Percentiles rank a stretch among this genome's conserved stretches.
These are phyloP conservation scores for Sporothrix brasiliensis DNA, from an alignment of 2,329 filamentous ascomycete species.

Conservation along the genomic window DNA sequence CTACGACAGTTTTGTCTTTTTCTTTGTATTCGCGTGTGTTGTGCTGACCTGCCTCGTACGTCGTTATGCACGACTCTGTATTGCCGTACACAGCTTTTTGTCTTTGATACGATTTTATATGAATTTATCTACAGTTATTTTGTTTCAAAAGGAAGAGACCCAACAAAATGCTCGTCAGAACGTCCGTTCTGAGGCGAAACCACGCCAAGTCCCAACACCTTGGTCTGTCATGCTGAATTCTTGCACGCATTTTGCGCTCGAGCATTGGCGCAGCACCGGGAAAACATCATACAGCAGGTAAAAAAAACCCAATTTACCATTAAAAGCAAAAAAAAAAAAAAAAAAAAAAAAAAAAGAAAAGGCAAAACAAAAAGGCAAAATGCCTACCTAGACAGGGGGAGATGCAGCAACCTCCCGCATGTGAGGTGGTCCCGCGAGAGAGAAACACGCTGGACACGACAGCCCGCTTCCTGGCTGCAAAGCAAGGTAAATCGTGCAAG, in stretches of 20 bases:
- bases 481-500: conserved; percentile 23
- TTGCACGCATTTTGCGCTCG: conserved; percentile 3
- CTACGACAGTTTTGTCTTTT: conserved; percentile 4
- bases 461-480: conserved; percentile 18
- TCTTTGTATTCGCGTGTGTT: background rate
- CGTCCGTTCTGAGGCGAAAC: conserved; percentile 4
- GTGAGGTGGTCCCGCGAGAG: background rate
- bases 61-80: conserved; percentile 13
- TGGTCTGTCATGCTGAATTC: background rate
- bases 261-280: conserved; percentile 18
- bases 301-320: background rate
- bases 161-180: no score
- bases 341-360: background rate
- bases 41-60: background rate
- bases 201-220: conserved; percentile 15
- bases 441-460: conserved; percentile 16
- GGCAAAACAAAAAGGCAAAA: background rate
- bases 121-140: background rate
- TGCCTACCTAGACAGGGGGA: background rate
- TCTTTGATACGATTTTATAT: conserved; percentile 9
- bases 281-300: background rate
- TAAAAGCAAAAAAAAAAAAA: background rate
- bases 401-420: background rate
- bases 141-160: background rate
- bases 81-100: background rate